phyloP scores from a whole-genome alignment of 257 asterid genomes.

The Parsonsia alboflavescens region DNA sequence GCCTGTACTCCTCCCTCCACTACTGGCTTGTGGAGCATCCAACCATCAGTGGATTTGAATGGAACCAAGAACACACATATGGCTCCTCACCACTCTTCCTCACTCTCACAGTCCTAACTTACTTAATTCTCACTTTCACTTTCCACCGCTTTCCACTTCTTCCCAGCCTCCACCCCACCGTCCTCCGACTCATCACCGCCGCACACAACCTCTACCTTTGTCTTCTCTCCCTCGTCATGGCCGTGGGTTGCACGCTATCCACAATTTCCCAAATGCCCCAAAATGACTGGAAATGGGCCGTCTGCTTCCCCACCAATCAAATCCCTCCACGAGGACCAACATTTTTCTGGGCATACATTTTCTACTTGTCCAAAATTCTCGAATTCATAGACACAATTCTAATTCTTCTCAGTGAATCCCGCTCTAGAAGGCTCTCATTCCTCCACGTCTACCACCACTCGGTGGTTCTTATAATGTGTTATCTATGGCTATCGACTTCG shows the following conservation, averaged over 20 bases:
- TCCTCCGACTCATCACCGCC: constrained; percentile 72
- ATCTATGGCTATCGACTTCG: constrained; percentile 57
- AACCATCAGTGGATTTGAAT: constrained; percentile 47
- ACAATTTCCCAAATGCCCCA: constrained; percentile 58
- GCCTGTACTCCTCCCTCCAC: constrained; percentile 32
- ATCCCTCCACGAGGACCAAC: constrained; percentile 65
- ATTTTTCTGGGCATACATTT: constrained; percentile 88
- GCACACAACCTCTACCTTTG: constrained; percentile 66
- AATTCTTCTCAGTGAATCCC: constrained; percentile 48
- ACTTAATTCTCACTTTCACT: constrained; percentile 56
- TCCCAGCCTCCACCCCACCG: constrained; percentile 38
- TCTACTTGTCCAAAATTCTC: constrained; percentile 78
- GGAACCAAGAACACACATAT: constrained; percentile 51
- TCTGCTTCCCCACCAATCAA: constrained; percentile 63
- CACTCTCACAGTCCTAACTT: constrained; percentile 48
- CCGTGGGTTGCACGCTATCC: constrained; percentile 68
- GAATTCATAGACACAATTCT: constrained; percentile 73
- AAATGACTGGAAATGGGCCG: constrained; percentile 45
- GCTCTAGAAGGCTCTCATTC: constrained; percentile 59
- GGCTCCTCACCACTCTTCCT: constrained; percentile 63
- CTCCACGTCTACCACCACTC: constrained; percentile 97
- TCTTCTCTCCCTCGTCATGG: constrained; percentile 72
- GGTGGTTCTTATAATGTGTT: constrained; percentile 75
- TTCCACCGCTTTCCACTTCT: constrained; percentile 37
- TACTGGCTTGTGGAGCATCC: constrained; percentile 75